Evolutionary conservation across 2,329 filamentous ascomycete species (phyloP), one percentile per base, ranked within the genome.

Genomic region (Clarireedia sp.): DNA sequence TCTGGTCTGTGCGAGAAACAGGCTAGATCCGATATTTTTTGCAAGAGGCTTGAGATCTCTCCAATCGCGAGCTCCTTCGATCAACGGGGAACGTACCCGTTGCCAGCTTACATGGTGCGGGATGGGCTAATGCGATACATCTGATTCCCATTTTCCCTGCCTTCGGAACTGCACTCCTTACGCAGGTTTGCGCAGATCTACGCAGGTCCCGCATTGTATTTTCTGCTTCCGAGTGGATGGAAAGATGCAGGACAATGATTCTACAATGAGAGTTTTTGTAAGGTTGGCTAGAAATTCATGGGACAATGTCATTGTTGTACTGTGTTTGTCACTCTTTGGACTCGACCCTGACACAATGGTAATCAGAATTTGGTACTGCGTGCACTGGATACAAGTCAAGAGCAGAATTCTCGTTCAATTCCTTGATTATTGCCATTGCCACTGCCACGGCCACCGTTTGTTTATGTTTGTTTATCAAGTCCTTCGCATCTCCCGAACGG

Each of bases 381-480:
- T 33, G 29, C 29, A 10, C 5, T 33, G 12, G 29, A 12, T 33
- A 33, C 10, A 33, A 12, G 29, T 4, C 12, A 33, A 10, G 24
- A 33, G 9, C 29, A 33, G 29, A 33, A 33, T 14, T 33, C 4
- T 12, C 29, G 9, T 33, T 33, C 9, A 4, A 33, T 4, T 33
- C 10, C 9, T 12, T 12, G n/a, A n/a, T 33, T 33, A 12, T 14
- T 33, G 9, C 29, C 29, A 33, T 10, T 12, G 5, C 29, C 29
- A 33, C 29, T 33, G 8, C 3, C 23, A 23, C 5, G 3, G 23
- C 3, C 23, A n/a, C 23, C 5, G 24, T 43, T 43, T 21, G 1
- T 19, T 19, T 19, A 19, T 17, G n/a, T 21, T 41, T 54, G 50
- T 51, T 51, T 51, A 23, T 49, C n/a, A n/a, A n/a, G n/a, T n/a